These are phyloP conservation scores for Vigna unguiculata DNA, from an alignment of 306 rosid species.

Conservation along the genomic window DNA sequence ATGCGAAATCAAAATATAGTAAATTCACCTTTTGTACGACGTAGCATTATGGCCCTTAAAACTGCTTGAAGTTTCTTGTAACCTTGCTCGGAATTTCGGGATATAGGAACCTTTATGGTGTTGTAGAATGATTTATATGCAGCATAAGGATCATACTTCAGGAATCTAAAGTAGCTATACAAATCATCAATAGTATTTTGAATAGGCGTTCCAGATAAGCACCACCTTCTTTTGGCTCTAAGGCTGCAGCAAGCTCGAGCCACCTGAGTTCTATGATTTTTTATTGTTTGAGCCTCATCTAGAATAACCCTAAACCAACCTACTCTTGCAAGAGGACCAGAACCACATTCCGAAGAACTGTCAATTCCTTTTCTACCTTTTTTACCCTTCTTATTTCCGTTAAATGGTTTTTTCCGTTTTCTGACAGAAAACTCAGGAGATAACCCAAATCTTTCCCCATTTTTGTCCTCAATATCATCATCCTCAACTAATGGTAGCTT, in stretches of 20 bases:
- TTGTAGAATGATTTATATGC: slow-evolving; percentile 81
- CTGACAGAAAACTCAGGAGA: slow-evolving; percentile 67
- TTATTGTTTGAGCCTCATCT: slow-evolving; percentile 98
- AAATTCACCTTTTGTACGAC: slow-evolving; percentile 91
- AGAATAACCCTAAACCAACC: slow-evolving; percentile 96
- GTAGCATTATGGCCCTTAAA: slow-evolving; percentile 97
- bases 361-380: slow-evolving; percentile 78
- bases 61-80: slow-evolving; percentile 99
- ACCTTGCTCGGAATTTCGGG: slow-evolving; percentile 82
- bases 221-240: slow-evolving; percentile 97
- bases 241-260: slow-evolving; percentile 99
- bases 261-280: slow-evolving; percentile 98
- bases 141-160: slow-evolving; percentile 94
- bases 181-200: slow-evolving; percentile 93
- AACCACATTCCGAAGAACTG: slow-evolving; percentile 60
- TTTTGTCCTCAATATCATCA: slow-evolving; percentile 78
- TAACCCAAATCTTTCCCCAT: slow-evolving; percentile 71
- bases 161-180: slow-evolving; percentile 97
- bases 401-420: slow-evolving; percentile 72
- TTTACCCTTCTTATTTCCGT: slow-evolving; percentile 68
- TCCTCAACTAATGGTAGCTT: slow-evolving; percentile 89
- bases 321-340: slow-evolving; percentile 90
- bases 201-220: slow-evolving; percentile 98
- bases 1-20: slow-evolving; percentile 28
- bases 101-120: slow-evolving; percentile 90